phyloP scores from a whole-genome alignment of 2,329 filamentous ascomycete genomes.

The Cercospora janseana region DNA sequence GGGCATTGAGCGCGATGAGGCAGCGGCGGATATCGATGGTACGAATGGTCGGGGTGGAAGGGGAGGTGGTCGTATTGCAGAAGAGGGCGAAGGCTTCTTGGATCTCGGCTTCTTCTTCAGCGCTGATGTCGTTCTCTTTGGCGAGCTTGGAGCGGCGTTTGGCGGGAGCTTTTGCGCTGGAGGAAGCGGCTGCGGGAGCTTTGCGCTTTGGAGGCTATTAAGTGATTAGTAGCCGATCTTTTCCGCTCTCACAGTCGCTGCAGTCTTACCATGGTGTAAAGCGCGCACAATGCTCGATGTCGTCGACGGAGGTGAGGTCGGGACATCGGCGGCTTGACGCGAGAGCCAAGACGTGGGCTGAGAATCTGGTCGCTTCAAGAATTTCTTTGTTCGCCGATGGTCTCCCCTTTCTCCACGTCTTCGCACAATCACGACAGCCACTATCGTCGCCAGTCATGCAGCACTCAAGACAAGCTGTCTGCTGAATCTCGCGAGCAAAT shows the following conservation, averaged over 20 bases:
- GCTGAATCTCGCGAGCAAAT: too few relatives aligned
- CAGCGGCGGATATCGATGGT: slow-evolving; percentile 49
- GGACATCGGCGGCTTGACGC: not conserved
- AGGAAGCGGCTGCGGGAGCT: slow-evolving; percentile 24
- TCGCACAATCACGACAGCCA: too few relatives aligned
- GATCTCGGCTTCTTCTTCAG: slow-evolving; percentile 84
- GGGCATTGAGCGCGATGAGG: slow-evolving; percentile 69
- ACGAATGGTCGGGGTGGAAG: slow-evolving; percentile 56
- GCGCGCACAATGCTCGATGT: not conserved
- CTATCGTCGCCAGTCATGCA: too few relatives aligned
- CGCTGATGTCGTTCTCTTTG: slow-evolving; percentile 83
- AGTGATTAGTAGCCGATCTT: too few relatives aligned
- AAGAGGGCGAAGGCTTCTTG: slow-evolving; percentile 87
- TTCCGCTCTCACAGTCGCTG: too few relatives aligned
- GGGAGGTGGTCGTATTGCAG: slow-evolving; percentile 51
- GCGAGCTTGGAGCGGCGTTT: slow-evolving; percentile 80
- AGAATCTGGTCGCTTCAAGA: not conserved
- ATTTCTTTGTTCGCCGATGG: not conserved
- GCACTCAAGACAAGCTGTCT: too few relatives aligned
- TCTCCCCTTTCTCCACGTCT: not conserved
- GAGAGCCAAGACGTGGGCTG: slow-evolving; percentile 1
- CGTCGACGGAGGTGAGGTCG: not conserved
- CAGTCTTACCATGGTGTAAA: slow-evolving; percentile 1
- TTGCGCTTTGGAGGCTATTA: slow-evolving; percentile 37
- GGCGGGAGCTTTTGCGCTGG: slow-evolving; percentile 37